Conservation (phyloP, 805 yeast species). For the Metschnikowia anglica region DNA sequence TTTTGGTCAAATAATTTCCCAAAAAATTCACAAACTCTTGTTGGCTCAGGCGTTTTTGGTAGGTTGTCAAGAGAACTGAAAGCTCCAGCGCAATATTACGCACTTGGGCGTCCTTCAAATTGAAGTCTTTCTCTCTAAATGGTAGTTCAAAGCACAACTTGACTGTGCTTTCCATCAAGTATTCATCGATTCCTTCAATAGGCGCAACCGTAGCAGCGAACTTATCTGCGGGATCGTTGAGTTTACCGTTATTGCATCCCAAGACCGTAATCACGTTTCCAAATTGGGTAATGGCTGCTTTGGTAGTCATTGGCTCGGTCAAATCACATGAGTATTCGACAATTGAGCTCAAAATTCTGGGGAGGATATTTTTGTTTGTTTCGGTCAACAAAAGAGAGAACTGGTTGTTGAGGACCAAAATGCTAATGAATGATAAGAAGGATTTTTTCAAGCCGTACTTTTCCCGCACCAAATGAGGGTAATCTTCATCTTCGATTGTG, state of each 20-base stretch:
- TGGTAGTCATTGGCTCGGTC: conserved; percentile 64
- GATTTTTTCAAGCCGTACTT: conserved; percentile 65
- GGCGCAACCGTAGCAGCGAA: conserved; percentile 46
- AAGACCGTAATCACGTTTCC: conserved; percentile 60
- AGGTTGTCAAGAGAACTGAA: conserved; percentile 63
- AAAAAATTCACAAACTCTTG: conserved; percentile 48
- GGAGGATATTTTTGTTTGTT: conserved; percentile 61
- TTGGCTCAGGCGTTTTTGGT: conserved; percentile 35
- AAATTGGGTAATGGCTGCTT: conserved; percentile 67
- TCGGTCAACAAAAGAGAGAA: conserved; percentile 74
- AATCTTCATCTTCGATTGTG: conserved; percentile 35
- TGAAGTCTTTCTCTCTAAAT: conserved; percentile 64
- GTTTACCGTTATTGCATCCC: conserved; percentile 62
- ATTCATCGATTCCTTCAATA: conserved; percentile 69
- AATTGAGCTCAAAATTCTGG: conserved; percentile 59
- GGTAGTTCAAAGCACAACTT: conserved; percentile 75
- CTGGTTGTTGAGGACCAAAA: conserved; percentile 72
- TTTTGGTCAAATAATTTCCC: conserved; percentile 53
- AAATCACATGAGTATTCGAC: conserved; percentile 63
- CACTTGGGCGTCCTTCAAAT: conserved; percentile 75
- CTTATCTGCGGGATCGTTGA: conserved; percentile 60
- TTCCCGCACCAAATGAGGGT: conserved; percentile 65
- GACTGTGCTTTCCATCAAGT: conserved; percentile 65
- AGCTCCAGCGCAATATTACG: conserved; percentile 74
- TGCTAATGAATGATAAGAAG: conserved; percentile 65